Base-by-base conservation (phyloP, 352 stramenopile species). In the Globisporangium recalcitrans region DNA sequence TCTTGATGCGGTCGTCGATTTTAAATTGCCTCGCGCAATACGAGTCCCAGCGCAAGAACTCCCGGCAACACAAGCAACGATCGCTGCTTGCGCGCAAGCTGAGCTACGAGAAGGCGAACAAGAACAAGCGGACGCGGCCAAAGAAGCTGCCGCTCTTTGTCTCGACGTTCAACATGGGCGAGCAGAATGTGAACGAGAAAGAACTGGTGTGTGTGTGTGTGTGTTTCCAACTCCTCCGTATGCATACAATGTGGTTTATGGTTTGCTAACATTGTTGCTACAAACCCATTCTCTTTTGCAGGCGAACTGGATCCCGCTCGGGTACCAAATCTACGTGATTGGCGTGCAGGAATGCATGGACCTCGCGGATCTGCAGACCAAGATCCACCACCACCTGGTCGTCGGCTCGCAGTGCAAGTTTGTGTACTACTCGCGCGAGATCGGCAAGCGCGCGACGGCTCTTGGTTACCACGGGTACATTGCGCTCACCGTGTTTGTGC, bases 401-500 rank as follows among this genome's bases (percentile, higher is more conserved):
- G 60, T 70, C 0, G 75, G 69, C 9, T 85, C 80, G 9, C 77
- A 70, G 10, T 61, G 74, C 13, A 82, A 85, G 63, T 96, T 90
- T 27, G 71, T 83, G 16, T 75, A 91, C 52, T 96, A 88, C 60
- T 87, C 75, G 24, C 76, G 81, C 51, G 82, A 92, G 60, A 96
- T 96, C 22, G 88, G 87, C 49, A 92, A 85, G 52, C 74, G 75
- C 40, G 82, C 83, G 13, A 96, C 82, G 0, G 73, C 84, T 8
- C 62, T 96, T 0, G 85, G 86, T 0, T 96, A 91, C 52, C 88
- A 97, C 52, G 90, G 87, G 0, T 94, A 90, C 64, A 96, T 97
- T 57, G 88, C 86, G 0, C 65, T 96, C 24, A 91, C 69, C 3
- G 78, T 96, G 31, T 96, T 95, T 60, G 87, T 94, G 13, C 68